These are phyloP conservation scores for Amauroascus niger DNA, from an alignment of 2,329 filamentous ascomycete genomes.

Conservation along the genomic window DNA sequence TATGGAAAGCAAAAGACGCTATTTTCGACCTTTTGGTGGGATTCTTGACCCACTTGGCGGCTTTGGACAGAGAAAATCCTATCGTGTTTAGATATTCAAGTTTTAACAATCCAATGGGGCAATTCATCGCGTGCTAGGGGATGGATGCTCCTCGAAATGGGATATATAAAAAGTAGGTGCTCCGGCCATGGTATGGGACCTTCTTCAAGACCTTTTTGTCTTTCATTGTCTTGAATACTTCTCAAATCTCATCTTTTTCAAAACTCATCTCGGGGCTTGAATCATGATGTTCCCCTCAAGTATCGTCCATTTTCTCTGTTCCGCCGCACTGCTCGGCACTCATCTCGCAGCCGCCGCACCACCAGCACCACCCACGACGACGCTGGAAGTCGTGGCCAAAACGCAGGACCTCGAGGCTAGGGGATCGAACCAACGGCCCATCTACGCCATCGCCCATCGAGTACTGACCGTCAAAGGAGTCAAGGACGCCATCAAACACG, in stretches of 20 bases:
- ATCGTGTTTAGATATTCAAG: not conserved
- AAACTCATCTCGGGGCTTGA: not conserved
- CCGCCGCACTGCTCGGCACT: not conserved
- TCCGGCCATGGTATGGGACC: too few relatives aligned
- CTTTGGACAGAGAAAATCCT: not conserved
- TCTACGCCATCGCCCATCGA: conserved; percentile 8
- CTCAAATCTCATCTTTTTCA: not conserved
- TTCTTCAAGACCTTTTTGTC: too few relatives aligned
- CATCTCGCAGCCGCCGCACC: not conserved
- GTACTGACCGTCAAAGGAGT: not conserved
- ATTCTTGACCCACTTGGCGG: not conserved
- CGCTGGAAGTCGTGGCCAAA: not conserved
- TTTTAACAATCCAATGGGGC: not conserved
- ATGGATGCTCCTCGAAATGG: not conserved
- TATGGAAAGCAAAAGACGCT: too few relatives aligned
- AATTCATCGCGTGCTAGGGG: not conserved
- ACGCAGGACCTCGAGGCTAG: not conserved
- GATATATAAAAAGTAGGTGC: too few relatives aligned
- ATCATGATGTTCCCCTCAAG: not conserved
- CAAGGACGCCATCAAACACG: not conserved
- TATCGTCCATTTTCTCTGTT: not conserved
- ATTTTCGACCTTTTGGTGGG: too few relatives aligned
- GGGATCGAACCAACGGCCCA: not conserved
- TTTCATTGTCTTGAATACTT: not conserved
- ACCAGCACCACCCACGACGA: too few relatives aligned